phyloP scores from a whole-genome alignment of 169 alveolate species.

The Cryptosporidium sp. region DNA sequence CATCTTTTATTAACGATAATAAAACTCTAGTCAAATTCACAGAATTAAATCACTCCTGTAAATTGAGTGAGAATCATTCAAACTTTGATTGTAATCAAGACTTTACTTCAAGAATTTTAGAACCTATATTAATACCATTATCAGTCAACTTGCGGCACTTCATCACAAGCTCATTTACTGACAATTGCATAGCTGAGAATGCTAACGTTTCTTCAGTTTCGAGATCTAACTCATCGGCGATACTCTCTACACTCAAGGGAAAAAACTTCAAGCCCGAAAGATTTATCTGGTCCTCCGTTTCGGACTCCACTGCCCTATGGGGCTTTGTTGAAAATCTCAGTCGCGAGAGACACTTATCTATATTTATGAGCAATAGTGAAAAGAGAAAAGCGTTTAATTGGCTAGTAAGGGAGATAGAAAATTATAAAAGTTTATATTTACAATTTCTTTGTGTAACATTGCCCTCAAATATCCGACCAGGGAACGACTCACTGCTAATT shows the following conservation, averaged over 20 bases:
- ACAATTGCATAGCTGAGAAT: neutral
- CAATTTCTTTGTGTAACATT: conserved; percentile 27
- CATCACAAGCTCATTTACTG: neutral
- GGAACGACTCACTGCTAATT: conserved; percentile 26
- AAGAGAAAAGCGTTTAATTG: conserved; percentile 28
- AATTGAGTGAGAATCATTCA: neutral
- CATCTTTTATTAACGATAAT: conserved; percentile 4
- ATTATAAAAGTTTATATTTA: conserved; percentile 41
- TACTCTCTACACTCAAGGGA: conserved; percentile 27
- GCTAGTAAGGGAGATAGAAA: conserved; percentile 32
- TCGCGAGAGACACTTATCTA: conserved; percentile 60
- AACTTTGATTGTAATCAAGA: neutral
- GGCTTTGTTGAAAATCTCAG: conserved; percentile 29
- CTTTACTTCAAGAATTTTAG: neutral
- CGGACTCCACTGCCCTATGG: conserved; percentile 14
- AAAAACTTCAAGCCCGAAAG: conserved; percentile 24
- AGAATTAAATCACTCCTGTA: neutral
- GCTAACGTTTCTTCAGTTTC: neutral
- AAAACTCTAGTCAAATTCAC: neutral
- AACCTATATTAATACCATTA: conserved; percentile 51
- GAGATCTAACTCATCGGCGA: conserved; percentile 31
- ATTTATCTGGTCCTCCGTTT: conserved; percentile 38
- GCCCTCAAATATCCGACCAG: conserved; percentile 3
- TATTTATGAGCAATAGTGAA: conserved; percentile 10
- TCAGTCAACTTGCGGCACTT: conserved; percentile 44